Conservation (phyloP, 352 stramenopile genomes). For the Peronospora farinosa region DNA sequence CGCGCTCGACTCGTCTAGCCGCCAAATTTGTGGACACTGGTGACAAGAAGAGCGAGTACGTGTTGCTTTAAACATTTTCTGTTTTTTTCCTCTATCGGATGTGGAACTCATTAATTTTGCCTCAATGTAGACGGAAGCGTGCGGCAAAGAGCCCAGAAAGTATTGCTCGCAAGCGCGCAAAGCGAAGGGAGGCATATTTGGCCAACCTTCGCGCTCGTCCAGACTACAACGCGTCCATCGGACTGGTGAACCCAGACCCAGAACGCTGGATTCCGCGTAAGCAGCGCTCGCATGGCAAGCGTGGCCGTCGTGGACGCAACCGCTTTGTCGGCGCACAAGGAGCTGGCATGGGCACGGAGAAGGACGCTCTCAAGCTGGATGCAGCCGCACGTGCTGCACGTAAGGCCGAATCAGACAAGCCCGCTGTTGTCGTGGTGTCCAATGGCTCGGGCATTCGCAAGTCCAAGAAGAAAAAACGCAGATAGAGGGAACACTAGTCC, state of each 20-base stretch:
- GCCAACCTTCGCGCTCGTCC: conserved; percentile 47
- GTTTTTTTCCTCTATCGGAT: not conserved
- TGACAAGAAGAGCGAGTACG: conserved; percentile 81
- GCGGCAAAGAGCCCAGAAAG: conserved; percentile 65
- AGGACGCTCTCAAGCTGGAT: conserved; percentile 78
- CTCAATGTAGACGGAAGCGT: conserved; percentile 46
- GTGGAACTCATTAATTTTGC: conserved; percentile 9
- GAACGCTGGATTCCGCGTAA: conserved; percentile 86
- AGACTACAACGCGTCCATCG: conserved; percentile 77
- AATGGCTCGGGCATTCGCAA: conserved; percentile 66
- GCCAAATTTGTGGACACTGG: conserved; percentile 50
- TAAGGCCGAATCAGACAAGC: conserved; percentile 63
- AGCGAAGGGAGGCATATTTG: conserved; percentile 57
- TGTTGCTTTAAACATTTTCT: conserved; percentile 5
- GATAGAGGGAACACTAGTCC: conserved; percentile 35
- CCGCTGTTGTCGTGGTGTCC: conserved; percentile 47
- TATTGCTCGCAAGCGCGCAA: conserved; percentile 67
- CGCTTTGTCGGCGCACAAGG: conserved; percentile 80
- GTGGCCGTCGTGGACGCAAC: conserved; percentile 67
- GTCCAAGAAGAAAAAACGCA: conserved; percentile 83
- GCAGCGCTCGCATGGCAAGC: conserved; percentile 72
- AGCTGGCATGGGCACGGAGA: conserved; percentile 70
- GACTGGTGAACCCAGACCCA: conserved; percentile 65
- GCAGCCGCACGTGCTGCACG: conserved; percentile 64
- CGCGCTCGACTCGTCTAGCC: conserved; percentile 51